phyloP scores from a whole-genome alignment of 148 eudicot genomes.

The Rhododendron henanense region DNA sequence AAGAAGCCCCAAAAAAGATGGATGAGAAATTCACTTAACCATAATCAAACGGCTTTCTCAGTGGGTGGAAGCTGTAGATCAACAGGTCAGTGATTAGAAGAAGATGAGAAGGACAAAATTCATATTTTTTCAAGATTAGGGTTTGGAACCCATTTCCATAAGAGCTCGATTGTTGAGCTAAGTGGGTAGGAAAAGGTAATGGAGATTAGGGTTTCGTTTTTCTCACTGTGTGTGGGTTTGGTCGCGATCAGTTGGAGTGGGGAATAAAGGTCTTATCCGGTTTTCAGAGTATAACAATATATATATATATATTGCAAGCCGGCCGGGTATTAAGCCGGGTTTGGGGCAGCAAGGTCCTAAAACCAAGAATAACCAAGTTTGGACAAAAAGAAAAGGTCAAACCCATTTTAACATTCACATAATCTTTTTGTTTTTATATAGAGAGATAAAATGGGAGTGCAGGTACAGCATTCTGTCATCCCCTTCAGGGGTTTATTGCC shows the following conservation, averaged over 20 bases:
- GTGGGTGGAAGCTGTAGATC: slow-evolving; percentile 5
- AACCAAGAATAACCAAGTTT: not conserved
- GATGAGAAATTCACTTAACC: not conserved
- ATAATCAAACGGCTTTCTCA: not conserved
- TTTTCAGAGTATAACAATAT: not conserved
- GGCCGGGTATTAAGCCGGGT: slow-evolving; percentile 4
- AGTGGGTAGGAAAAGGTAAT: not conserved
- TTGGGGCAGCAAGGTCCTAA: not conserved
- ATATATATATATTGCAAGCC: not conserved
- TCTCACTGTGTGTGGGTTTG: not conserved
- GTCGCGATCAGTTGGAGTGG: not conserved
- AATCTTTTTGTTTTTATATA: not conserved
- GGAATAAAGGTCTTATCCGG: no score
- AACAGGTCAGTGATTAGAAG: not conserved
- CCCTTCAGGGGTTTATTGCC: not conserved
- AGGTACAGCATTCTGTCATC: no score
- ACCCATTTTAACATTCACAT: not conserved
- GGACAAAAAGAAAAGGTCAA: not conserved
- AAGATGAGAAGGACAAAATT: not conserved
- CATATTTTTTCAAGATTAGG: not conserved
- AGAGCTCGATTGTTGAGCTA: not conserved
- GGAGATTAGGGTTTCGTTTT: slow-evolving; percentile 8
- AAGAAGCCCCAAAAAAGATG: not conserved
- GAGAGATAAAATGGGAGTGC: not conserved
- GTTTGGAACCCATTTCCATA: not conserved